Evolutionary conservation across 202 grass and related monocot species (phyloP).

Genomic region (Schoenoplectus tabernaemontani): DNA sequence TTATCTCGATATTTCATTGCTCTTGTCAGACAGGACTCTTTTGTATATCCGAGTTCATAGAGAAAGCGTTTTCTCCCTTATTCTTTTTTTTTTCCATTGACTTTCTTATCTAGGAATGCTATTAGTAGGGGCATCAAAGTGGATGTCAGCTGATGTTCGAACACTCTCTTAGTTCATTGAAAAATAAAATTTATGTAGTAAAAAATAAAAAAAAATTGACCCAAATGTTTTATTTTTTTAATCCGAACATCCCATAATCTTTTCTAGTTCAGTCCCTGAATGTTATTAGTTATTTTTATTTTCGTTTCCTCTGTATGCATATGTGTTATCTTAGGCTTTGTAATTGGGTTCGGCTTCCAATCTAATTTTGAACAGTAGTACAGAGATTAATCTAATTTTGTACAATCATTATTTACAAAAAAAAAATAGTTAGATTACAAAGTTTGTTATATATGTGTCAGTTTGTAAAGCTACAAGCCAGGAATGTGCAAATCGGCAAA

Average conservation of each 20-base stretch:
- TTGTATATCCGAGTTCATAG: constrained; percentile 42
- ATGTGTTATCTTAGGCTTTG: not conserved
- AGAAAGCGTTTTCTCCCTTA: not conserved
- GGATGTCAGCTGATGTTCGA: no score
- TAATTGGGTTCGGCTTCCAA: not conserved
- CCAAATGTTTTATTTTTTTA: no score
- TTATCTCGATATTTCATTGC: constrained; percentile 61
- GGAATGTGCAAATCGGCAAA: not conserved
- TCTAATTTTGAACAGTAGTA: not conserved
- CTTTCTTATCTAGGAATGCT: no score
- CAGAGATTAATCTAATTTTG: not conserved
- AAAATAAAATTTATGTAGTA: no score
- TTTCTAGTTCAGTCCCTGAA: no score
- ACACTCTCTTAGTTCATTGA: no score
- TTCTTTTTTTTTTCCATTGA: not conserved
- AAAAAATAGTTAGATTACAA: not conserved
- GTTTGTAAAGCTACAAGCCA: not conserved
- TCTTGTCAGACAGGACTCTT: constrained; percentile 75
- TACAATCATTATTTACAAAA: not conserved
- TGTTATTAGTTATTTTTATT: not conserved
- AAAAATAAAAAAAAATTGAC: no score
- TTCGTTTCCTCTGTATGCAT: not conserved
- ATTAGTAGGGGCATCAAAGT: no score
- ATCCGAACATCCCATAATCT: no score
- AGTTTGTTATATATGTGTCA: not conserved